Percentiles rank a stretch among this genome's conserved stretches.
Evolutionary conservation across 1,139 yeast genomes (phyloP).

Genomic region (Magnusiomyces fungicola): DNA sequence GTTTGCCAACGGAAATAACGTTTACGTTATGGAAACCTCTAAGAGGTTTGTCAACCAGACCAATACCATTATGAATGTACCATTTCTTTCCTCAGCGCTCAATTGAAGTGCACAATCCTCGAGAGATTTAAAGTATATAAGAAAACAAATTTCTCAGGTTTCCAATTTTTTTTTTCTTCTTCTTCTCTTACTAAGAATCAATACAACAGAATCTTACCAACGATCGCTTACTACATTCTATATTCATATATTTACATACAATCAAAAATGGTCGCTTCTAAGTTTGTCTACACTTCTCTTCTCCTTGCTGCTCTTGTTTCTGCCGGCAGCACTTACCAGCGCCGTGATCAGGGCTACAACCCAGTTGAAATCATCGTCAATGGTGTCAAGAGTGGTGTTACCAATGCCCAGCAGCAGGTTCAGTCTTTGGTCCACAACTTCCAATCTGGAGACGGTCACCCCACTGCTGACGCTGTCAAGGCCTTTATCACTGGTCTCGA

Average conservation of each 20-base stretch:
- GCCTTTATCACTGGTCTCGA: constrained; percentile 28
- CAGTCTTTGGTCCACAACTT: constrained; percentile 8
- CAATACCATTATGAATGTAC: too few species aligned
- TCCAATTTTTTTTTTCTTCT: background rate
- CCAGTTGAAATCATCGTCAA: constrained; percentile 5
- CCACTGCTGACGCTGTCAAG: constrained; percentile 21
- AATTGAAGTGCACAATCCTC: too few species aligned
- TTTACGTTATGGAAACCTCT: too few species aligned
- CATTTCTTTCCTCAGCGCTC: too few species aligned
- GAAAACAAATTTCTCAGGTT: background rate
- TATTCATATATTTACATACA: background rate
- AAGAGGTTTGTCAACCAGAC: too few species aligned
- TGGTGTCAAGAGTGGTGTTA: constrained; percentile 11
- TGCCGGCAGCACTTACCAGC: background rate
- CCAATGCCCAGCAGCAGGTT: constrained; percentile 11
- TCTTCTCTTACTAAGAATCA: background rate
- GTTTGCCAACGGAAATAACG: too few species aligned
- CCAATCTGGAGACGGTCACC: constrained; percentile 16
- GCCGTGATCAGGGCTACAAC: constrained; percentile 2
- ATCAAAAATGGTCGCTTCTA: constrained; percentile 15
- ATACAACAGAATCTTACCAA: background rate
- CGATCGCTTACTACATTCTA: background rate
- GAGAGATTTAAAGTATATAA: too few species aligned
- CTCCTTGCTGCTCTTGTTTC: constrained; percentile 1
- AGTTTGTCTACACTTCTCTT: constrained; percentile 11